phyloP scores from a whole-genome alignment of 257 asterid species.

The Cynanchum wilfordii region DNA sequence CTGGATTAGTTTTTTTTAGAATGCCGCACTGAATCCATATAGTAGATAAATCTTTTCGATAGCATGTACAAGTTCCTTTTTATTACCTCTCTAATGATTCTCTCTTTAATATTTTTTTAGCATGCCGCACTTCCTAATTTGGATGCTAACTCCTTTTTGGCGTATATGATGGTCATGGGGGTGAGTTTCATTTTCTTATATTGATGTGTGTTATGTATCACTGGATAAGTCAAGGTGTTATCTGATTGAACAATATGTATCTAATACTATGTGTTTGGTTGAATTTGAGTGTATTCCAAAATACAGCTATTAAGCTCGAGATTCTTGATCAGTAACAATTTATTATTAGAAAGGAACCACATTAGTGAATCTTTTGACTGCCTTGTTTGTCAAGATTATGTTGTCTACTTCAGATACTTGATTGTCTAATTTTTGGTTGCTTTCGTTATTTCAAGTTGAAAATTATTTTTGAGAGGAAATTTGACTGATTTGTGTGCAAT shows the following conservation, averaged over 20 bases:
- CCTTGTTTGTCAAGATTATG: not conserved
- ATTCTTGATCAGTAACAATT: too few relatives aligned
- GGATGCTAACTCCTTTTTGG: too few relatives aligned
- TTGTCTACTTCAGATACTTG: not conserved
- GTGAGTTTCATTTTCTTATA: constrained; percentile 36
- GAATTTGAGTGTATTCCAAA: not conserved
- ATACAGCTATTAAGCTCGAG: too few relatives aligned
- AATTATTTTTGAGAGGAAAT: not conserved
- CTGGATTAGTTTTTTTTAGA: not conserved
- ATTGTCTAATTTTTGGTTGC: not conserved
- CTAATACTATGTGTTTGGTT: not conserved
- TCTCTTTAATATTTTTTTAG: constrained; percentile 33
- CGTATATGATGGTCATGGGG: constrained; percentile 98
- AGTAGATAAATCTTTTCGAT: not conserved
- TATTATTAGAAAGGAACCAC: too few relatives aligned
- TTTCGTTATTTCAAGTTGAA: constrained; percentile 1
- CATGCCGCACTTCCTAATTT: constrained; percentile 80
- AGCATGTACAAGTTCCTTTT: not conserved
- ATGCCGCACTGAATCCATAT: not conserved
- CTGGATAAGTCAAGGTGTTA: not conserved
- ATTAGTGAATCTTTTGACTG: not conserved
- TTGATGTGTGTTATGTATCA: constrained; percentile 2
- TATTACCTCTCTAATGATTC: constrained; percentile 1
- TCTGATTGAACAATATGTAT: not conserved
- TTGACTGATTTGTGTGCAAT: not conserved